Evolutionary conservation across 164 flowering plant species (phyloP), one percentile per base, ranked within the genome.

Genomic region (Amborella trichopoda): DNA sequence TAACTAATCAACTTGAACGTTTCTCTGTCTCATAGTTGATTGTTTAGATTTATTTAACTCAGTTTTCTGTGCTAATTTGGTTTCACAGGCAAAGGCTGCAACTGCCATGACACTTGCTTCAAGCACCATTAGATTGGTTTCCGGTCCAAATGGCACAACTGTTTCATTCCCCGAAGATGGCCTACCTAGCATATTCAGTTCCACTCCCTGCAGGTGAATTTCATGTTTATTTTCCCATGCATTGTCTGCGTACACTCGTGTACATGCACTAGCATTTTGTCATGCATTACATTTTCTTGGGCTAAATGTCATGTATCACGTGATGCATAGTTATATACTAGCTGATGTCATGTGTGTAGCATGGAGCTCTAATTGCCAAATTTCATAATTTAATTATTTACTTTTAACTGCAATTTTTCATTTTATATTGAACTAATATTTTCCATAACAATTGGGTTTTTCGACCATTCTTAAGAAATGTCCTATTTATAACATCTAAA

Each of bases 71-170:
- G 5, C 13, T 8, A 14, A 12, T 5, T 19, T 28, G 17, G 34
- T 46, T 38, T 2, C 52, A 39, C 75, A 88, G 99, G 97, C 76
- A 72, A 93, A 58, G 74, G 87, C 93, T 50, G 83, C 82, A 12
- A 72, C 67, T 54, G 81, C 79, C n/a, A 38, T 44, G 34, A 53
- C 47, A 46, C 72, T 75, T 61, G 59, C 80, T 23, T 41, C 95
- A 27, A 76, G 61, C 51, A 73, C 74, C 16, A 50, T 93, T 42
- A 77, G 94, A 68, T 68, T 62, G 75, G 63, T 81, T 38, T 70
- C 66, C 60, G 72, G 93, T 23, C 95, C 95, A 11, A 55, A 66
- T 41, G 97, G 99, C 19, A 83, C 87, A 17, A 53, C 60, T 41
- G 81, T 93, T 50, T 75, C 72, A 21, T 93, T 93, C 52, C 68